Conservation (phyloP, 495 filamentous ascomycete species). For the Penicillium cosmopolitanum region DNA sequence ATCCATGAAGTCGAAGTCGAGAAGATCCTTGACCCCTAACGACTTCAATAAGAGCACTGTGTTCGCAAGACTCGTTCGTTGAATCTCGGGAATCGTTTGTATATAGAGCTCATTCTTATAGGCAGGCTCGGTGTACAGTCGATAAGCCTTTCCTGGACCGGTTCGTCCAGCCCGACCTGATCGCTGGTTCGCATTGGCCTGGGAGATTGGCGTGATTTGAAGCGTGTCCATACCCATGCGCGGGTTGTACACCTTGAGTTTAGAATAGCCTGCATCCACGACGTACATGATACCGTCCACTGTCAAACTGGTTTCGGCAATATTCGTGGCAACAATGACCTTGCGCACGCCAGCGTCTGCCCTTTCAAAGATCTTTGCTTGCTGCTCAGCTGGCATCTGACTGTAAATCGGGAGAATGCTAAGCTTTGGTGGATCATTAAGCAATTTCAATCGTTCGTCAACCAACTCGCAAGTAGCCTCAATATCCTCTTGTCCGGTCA, state of each 20-base stretch:
- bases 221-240: conserved; percentile 99
- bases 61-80: conserved; percentile 93
- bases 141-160: conserved; percentile 93
- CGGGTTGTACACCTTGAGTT: conserved; percentile 98
- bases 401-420: conserved; percentile 98
- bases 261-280: conserved; percentile 93
- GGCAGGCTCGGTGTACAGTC: conserved; percentile 90
- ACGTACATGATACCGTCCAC: conserved; percentile 99
- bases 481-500: conserved; percentile 99
- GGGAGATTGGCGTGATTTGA: conserved; percentile 97
- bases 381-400: conserved; percentile 98
- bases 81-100: conserved; percentile 97
- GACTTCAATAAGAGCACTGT: conserved; percentile 95
- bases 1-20: conserved; percentile 99
- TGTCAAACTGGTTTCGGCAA: conserved; percentile 96
- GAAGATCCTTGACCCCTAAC: conserved; percentile 87
- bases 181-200: conserved; percentile 92
- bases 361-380: conserved; percentile 95
- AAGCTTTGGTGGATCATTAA: conserved; percentile 94
- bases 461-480: conserved; percentile 94
- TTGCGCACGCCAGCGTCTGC: conserved; percentile 91
- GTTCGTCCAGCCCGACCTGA: conserved; percentile 94
- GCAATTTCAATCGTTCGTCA: conserved; percentile 82
- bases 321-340: conserved; percentile 98
- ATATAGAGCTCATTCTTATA: conserved; percentile 98